phyloP scores from a whole-genome alignment of 768 basidiomycete species.

The Lactifluus subvellereus region DNA sequence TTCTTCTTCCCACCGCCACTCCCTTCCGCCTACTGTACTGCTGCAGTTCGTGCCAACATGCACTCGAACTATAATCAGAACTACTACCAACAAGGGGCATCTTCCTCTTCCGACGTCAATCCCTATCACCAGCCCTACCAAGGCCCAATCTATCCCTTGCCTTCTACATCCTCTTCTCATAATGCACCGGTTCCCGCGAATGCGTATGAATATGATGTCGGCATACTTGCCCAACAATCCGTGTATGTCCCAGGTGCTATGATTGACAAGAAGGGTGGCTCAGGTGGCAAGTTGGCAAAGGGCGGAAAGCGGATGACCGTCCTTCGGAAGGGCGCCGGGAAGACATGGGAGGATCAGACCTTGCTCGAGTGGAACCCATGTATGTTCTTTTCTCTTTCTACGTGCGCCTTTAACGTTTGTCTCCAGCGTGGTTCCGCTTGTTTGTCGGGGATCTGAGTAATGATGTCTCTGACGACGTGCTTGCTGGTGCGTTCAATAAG shows the following conservation, averaged over 20 bases:
- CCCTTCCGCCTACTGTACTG: background rate
- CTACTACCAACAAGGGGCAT: slow-evolving; percentile 20
- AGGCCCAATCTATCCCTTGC: slow-evolving; percentile 64
- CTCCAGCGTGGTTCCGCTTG: slow-evolving; percentile 88
- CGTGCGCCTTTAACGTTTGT: slow-evolving; percentile 13
- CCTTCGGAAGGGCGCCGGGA: slow-evolving; percentile 89
- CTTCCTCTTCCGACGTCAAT: slow-evolving; percentile 50
- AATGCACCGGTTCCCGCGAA: slow-evolving; percentile 80
- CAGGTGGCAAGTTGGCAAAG: slow-evolving; percentile 80
- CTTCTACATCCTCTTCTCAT: slow-evolving; percentile 58
- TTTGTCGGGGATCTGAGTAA: slow-evolving; percentile 98
- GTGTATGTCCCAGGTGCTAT: slow-evolving; percentile 90
- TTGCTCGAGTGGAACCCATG: slow-evolving; percentile 96
- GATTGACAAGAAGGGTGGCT: slow-evolving; percentile 81
- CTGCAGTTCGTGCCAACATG: slow-evolving; percentile 31
- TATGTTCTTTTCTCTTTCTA: slow-evolving; percentile 37
- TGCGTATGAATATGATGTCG: slow-evolving; percentile 89
- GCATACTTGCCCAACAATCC: slow-evolving; percentile 84
- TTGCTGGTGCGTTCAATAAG: slow-evolving; percentile 88
- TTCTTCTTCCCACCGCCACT: background rate
- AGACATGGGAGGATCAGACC: slow-evolving; percentile 98
- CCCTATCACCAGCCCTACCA: slow-evolving; percentile 79
- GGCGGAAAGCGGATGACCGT: slow-evolving; percentile 93
- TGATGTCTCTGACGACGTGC: slow-evolving; percentile 93
- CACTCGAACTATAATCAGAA: slow-evolving; percentile 48